phyloP scores from a whole-genome alignment of 2,329 filamentous ascomycete species.

The Cordyceps pruinosa region DNA sequence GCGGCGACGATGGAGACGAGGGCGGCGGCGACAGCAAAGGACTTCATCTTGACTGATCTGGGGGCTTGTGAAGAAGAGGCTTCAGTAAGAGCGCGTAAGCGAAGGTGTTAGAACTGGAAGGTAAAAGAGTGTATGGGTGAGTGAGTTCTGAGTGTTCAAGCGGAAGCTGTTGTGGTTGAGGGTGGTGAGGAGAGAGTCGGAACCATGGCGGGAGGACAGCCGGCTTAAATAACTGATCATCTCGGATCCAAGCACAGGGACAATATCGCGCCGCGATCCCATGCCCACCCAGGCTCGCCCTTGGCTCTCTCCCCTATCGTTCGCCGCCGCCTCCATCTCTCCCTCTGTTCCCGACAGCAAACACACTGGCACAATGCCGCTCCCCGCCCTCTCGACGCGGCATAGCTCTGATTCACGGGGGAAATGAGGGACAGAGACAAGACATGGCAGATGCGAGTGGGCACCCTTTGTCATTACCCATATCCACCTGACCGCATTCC shows the following conservation, averaged over 20 bases:
- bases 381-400: neutral
- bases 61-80: slow-evolving; percentile 14
- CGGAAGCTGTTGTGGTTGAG: slow-evolving; percentile 3
- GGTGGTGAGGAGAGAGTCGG: neutral
- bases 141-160: slow-evolving; percentile 14
- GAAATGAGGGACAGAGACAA: slow-evolving; percentile 13
- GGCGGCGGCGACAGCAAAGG: slow-evolving; percentile 16
- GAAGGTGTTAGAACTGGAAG: slow-evolving; percentile 5
- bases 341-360: neutral
- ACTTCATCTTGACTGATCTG: slow-evolving; percentile 20
- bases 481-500: slow-evolving; percentile 1
- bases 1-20: slow-evolving; percentile 14
- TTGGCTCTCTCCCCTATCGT: neutral
- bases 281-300: neutral
- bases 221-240: slow-evolving; percentile 11
- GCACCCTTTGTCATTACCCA: neutral
- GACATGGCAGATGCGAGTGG: slow-evolving; percentile 4
- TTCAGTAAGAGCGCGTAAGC: neutral
- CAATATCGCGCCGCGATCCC: neutral
- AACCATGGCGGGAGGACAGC: neutral
- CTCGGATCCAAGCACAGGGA: neutral
- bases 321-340: neutral
- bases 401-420: slow-evolving; percentile 13
- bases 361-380: neutral
- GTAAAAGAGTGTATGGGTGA: slow-evolving; percentile 14